These are phyloP conservation scores for Ilyonectria mors-panacis DNA, from an alignment of 2,329 filamentous ascomycete species.

Conservation along the genomic window DNA sequence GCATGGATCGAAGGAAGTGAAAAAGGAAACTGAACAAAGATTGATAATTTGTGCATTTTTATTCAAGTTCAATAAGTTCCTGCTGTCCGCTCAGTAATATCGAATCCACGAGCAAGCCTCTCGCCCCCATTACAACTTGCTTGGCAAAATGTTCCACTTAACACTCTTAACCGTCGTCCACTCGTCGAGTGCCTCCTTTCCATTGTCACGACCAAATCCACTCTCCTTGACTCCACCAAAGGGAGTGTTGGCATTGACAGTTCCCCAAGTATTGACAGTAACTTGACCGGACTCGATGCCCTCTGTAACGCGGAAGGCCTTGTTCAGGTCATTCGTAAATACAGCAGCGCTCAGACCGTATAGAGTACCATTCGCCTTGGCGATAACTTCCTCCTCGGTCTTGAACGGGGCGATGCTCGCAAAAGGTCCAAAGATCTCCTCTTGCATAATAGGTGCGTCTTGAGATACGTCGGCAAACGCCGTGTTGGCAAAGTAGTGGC, in stretches of 20 bases:
- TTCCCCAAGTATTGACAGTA: constrained; percentile 66
- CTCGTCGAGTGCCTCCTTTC: constrained; percentile 50
- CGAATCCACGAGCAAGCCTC: no score
- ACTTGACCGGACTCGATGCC: constrained; percentile 77
- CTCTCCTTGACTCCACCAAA: constrained; percentile 55
- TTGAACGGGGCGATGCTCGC: constrained; percentile 46
- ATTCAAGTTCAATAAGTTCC: no score
- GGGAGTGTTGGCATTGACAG: constrained; percentile 46
- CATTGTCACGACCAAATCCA: constrained; percentile 52
- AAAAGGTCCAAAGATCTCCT: constrained; percentile 52
- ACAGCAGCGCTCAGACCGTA: constrained; percentile 69
- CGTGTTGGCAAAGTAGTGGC: constrained; percentile 49
- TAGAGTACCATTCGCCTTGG: constrained; percentile 55
- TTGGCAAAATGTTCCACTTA: constrained; percentile 41
- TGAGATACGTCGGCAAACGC: constrained; percentile 48
- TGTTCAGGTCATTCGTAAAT: constrained; percentile 67
- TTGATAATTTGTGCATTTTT: no score
- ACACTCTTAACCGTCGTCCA: constrained; percentile 50
- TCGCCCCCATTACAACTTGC: constrained; percentile 23
- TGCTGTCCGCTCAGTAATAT: not conserved
- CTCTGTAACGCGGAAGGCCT: constrained; percentile 33
- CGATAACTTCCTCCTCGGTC: constrained; percentile 48
- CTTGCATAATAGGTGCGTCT: constrained; percentile 46
- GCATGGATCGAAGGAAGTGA: no score
- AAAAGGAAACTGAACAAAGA: no score